Conservation (phyloP, 495 filamentous ascomycete species). For the Penicillium paxilli region DNA sequence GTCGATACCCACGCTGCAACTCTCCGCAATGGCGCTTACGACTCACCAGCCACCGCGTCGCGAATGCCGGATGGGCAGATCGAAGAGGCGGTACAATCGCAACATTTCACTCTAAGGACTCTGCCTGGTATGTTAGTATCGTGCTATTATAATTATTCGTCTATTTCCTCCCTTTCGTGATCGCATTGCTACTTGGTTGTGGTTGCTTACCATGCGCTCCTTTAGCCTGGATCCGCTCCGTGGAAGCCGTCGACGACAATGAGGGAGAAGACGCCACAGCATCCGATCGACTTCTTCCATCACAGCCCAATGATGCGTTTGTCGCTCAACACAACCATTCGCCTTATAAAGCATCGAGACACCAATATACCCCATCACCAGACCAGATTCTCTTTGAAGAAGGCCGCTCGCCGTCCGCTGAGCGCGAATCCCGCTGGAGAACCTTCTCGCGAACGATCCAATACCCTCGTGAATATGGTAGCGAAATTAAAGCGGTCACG, state of each 20-base stretch:
- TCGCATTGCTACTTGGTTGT: background rate
- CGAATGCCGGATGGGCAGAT: constrained; percentile 20
- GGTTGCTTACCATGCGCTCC: constrained; percentile 10
- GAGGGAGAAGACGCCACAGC: constrained; percentile 31
- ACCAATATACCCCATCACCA: constrained; percentile 8
- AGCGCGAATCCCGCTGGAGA: constrained; percentile 60
- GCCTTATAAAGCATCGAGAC: constrained; percentile 42
- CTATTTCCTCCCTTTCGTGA: background rate
- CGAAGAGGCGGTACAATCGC: constrained; percentile 13
- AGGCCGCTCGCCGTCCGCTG: background rate
- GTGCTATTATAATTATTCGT: too few species aligned
- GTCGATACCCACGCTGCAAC: constrained; percentile 25
- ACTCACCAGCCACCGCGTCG: constrained; percentile 18
- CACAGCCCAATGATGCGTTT: constrained; percentile 49
- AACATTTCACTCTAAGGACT: constrained; percentile 22
- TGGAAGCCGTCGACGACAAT: constrained; percentile 26
- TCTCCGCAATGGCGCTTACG: constrained; percentile 20
- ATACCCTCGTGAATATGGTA: constrained; percentile 48
- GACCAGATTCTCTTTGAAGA: constrained; percentile 9
- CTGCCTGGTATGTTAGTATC: constrained; percentile 32
- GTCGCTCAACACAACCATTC: constrained; percentile 62
- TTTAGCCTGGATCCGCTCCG: constrained; percentile 42
- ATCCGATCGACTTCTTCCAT: constrained; percentile 38
- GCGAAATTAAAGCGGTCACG: constrained; percentile 52
- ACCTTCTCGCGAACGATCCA: constrained; percentile 56